Percentiles rank a stretch among this genome's conserved stretches.
Conservation (phyloP, 1,284 basidiomycete genomes). For the Cryptococcus floricola region DNA sequence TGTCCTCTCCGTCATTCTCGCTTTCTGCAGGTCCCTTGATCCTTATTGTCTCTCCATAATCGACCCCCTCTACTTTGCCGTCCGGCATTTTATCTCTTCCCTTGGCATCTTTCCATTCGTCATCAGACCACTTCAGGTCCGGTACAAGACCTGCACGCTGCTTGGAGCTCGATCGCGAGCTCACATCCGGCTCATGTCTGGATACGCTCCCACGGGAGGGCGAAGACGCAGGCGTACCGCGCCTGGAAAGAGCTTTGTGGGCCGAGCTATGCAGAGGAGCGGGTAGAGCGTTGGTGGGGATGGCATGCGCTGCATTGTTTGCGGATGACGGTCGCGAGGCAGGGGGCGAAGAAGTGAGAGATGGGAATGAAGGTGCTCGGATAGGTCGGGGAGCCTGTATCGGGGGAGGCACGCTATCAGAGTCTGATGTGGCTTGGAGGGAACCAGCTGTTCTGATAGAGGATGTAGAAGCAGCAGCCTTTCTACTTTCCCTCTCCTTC, state of each 20-base stretch:
- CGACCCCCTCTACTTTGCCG: slow-evolving; percentile 11
- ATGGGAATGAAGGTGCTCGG: background rate
- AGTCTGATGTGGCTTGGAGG: background rate
- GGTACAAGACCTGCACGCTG: slow-evolving; percentile 18
- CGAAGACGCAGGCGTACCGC: slow-evolving; percentile 35
- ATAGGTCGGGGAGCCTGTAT: slow-evolving; percentile 4
- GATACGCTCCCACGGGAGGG: slow-evolving; percentile 1
- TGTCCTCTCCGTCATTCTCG: slow-evolving; percentile 32
- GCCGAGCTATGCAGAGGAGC: background rate
- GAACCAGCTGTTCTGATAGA: no score
- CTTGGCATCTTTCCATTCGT: slow-evolving; percentile 16
- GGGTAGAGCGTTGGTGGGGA: background rate
- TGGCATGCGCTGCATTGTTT: background rate
- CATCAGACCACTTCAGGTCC: slow-evolving; percentile 29
- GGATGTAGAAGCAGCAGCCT: background rate
- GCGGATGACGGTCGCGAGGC: background rate
- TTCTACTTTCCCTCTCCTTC: background rate
- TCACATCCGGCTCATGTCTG: background rate
- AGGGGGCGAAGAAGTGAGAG: background rate
- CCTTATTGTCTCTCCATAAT: slow-evolving; percentile 23
- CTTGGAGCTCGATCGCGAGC: background rate
- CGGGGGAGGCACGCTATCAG: background rate
- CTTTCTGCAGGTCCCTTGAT: slow-evolving; percentile 36
- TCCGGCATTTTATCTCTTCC: slow-evolving; percentile 4
- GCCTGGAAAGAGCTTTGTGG: background rate